Conservation (phyloP, 2,329 filamentous ascomycete species). For the Fusarium tjaetaba region DNA sequence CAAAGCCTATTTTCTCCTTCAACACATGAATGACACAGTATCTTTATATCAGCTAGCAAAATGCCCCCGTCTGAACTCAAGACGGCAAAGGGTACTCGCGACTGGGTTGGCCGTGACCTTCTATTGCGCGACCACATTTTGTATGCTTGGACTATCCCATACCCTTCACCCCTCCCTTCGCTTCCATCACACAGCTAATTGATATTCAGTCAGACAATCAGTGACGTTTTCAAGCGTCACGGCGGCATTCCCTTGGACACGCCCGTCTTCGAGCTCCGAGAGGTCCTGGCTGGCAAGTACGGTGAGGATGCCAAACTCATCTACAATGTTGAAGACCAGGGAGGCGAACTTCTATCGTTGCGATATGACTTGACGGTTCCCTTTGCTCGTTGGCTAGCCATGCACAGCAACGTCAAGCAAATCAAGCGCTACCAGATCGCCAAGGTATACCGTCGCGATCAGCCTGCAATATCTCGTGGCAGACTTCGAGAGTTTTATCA, state of each 20-base stretch:
- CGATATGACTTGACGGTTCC: neutral
- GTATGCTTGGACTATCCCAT: neutral
- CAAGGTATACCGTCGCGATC: neutral
- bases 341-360: neutral
- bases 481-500: neutral
- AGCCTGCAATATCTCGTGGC: neutral
- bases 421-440: neutral
- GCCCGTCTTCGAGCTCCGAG: neutral
- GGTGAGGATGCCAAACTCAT: neutral
- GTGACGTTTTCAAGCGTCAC: neutral
- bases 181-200: neutral
- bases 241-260: neutral
- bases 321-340: neutral
- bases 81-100: neutral
- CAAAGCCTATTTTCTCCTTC: neutral
- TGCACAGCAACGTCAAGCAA: neutral
- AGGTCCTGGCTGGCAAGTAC: neutral
- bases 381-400: neutral
- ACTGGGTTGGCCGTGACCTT: neutral
- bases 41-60: neutral
- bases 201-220: neutral
- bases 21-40: neutral
- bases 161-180: accelerated
- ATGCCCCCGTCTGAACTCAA: neutral
- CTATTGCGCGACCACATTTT: neutral